Conservation (phyloP, 345 rosid genomes). For the Eucalyptus curtisii region DNA sequence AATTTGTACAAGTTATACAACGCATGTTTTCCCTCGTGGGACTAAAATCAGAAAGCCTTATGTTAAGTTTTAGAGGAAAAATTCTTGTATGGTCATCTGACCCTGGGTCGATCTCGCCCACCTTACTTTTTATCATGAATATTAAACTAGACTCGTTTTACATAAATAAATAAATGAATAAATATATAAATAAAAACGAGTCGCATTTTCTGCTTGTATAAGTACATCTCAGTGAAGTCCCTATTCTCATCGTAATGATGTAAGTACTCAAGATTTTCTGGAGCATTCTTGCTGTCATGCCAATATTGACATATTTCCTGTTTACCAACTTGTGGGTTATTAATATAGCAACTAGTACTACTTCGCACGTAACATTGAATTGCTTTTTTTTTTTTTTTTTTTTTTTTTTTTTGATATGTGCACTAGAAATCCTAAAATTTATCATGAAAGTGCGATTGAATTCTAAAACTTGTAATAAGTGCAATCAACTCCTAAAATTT, state of each 20-base stretch:
- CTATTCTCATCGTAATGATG: not conserved
- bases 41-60: not conserved
- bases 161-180: not conserved
- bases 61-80: not conserved
- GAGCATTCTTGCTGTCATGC: not conserved
- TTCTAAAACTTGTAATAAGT: too few relatives aligned
- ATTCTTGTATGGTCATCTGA: not conserved
- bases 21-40: not conserved
- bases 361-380: not conserved
- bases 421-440: too few relatives aligned
- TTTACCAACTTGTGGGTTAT: not conserved
- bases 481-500: too few relatives aligned
- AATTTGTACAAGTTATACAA: not conserved
- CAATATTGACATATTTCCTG: not conserved
- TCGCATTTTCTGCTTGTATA: not conserved
- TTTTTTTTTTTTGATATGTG: too few relatives aligned
- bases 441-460: accelerated
- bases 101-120: not conserved
- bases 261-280: not conserved
- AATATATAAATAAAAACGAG: not conserved
- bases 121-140: not conserved
- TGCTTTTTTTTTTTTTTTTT: not conserved
- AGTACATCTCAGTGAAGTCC: not conserved
- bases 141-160: not conserved
- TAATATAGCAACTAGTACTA: not conserved